phyloP scores from a whole-genome alignment of 805 yeast genomes.

The Ogataea degrootiae region DNA sequence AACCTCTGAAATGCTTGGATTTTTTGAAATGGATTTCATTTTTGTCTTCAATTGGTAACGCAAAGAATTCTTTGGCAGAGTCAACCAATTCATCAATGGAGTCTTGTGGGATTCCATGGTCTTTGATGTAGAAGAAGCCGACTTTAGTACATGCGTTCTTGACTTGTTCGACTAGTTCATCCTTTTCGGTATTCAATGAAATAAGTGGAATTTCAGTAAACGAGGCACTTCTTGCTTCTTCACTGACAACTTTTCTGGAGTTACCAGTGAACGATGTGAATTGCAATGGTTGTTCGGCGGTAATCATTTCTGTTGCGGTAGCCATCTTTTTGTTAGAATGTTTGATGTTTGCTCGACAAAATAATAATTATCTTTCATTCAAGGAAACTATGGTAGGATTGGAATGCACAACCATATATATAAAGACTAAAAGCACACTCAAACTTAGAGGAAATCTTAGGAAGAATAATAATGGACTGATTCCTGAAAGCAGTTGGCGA shows the following conservation, averaged over 20 bases:
- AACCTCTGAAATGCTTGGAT: slow-evolving; percentile 15
- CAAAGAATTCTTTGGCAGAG: slow-evolving; percentile 22
- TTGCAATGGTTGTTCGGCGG: slow-evolving; percentile 3
- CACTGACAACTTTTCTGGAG: slow-evolving; percentile 8
- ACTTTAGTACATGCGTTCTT: slow-evolving; percentile 18
- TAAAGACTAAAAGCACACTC: no score
- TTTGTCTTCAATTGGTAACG: slow-evolving; percentile 17
- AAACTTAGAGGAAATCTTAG: no score
- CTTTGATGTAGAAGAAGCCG: slow-evolving; percentile 29
- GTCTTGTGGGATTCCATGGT: slow-evolving; percentile 26
- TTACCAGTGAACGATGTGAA: slow-evolving; percentile 16
- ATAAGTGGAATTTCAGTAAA: slow-evolving; percentile 15
- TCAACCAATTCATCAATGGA: slow-evolving; percentile 18
- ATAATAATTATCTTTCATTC: no score
- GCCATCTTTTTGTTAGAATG: neutral
- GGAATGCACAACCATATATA: no score
- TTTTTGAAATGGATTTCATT: slow-evolving; percentile 18
- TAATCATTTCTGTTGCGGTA: neutral
- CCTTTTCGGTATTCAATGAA: slow-evolving; percentile 9
- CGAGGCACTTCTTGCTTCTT: slow-evolving; percentile 12
- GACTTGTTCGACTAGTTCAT: slow-evolving; percentile 7
- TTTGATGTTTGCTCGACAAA: neutral
- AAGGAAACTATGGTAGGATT: no score
- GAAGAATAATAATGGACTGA: no score
- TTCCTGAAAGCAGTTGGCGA: no score